Percentiles rank a stretch among this genome's conserved stretches.
phyloP scores from a whole-genome alignment of 768 basidiomycete genomes.

The Mycena leptocephala region DNA sequence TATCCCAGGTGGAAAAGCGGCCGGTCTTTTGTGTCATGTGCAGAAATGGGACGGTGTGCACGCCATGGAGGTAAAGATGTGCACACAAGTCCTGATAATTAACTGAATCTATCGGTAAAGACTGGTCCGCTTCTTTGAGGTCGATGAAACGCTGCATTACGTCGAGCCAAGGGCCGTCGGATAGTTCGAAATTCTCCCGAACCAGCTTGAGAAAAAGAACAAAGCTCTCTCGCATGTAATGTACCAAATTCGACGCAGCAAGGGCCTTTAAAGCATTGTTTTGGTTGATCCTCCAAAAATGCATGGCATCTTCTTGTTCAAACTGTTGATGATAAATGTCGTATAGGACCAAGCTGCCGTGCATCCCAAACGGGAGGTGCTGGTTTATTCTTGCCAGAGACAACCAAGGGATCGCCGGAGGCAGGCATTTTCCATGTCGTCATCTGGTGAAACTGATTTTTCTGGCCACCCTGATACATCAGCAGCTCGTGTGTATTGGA shows the following conservation, averaged over 20 bases:
- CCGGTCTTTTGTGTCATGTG: constrained; percentile 33
- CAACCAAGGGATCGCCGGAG: background rate
- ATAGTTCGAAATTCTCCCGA: constrained; percentile 42
- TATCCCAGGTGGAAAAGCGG: constrained; percentile 21
- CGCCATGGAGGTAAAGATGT: constrained; percentile 51
- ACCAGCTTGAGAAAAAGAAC: constrained; percentile 51
- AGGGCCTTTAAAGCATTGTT: constrained; percentile 26
- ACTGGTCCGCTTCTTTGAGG: constrained; percentile 38
- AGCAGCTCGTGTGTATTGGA: constrained; percentile 60
- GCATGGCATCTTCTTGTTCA: constrained; percentile 48
- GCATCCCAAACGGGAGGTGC: constrained; percentile 38
- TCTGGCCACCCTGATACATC: background rate
- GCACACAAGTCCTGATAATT: constrained; percentile 58
- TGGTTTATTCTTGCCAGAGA: background rate
- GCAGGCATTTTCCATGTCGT: constrained; percentile 34
- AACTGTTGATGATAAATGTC: constrained; percentile 59
- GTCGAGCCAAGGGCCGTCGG: constrained; percentile 45
- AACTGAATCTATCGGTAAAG: constrained; percentile 45
- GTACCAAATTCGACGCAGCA: constrained; percentile 40
- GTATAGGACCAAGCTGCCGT: constrained; percentile 55
- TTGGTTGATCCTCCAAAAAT: constrained; percentile 33
- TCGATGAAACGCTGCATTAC: constrained; percentile 49
- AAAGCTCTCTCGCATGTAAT: constrained; percentile 59
- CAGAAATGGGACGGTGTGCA: constrained; percentile 44
- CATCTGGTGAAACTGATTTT: constrained; percentile 20